Evolutionary conservation across 2,329 filamentous ascomycete genomes (phyloP).

Genomic region (Anisogramma anomala): DNA sequence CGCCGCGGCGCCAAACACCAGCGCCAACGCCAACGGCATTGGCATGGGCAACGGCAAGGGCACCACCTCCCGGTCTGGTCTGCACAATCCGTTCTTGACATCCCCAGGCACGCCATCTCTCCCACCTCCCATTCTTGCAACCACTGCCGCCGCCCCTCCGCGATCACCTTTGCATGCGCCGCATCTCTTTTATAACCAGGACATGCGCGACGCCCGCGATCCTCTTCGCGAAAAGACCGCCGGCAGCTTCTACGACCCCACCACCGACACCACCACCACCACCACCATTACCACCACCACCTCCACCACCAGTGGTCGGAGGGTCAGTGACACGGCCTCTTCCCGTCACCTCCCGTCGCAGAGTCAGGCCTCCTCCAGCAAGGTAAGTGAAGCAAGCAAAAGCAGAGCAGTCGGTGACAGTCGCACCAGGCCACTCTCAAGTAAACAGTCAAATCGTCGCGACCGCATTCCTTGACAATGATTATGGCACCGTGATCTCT

Average conservation of each 20-base stretch:
- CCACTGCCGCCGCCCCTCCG: constrained; percentile 20
- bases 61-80: constrained; percentile 15
- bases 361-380: constrained; percentile 23
- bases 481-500: too few relatives aligned
- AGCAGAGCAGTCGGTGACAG: not conserved
- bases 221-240: constrained; percentile 28
- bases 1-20: constrained; percentile 18
- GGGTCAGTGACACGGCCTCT: constrained; percentile 32
- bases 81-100: constrained; percentile 15
- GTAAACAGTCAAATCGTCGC: too few relatives aligned
- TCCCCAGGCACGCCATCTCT: constrained; percentile 9
- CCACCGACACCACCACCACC: constrained; percentile 36
- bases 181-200: constrained; percentile 29
- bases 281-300: too few relatives aligned
- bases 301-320: constrained; percentile 35
- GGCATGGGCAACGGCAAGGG: constrained; percentile 19
- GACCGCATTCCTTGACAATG: too few relatives aligned
- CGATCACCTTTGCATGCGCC: constrained; percentile 34
- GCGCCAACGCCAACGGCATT: constrained; percentile 20
- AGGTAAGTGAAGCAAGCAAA: constrained; percentile 28
- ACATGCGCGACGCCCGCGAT: constrained; percentile 19
- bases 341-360: constrained; percentile 36
- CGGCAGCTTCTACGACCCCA: constrained; percentile 43
- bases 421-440: too few relatives aligned
- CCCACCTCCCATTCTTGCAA: constrained; percentile 10